Evolutionary conservation across 2,329 filamentous ascomycete genomes (phyloP).

Genomic region (Exserohilum turcica): DNA sequence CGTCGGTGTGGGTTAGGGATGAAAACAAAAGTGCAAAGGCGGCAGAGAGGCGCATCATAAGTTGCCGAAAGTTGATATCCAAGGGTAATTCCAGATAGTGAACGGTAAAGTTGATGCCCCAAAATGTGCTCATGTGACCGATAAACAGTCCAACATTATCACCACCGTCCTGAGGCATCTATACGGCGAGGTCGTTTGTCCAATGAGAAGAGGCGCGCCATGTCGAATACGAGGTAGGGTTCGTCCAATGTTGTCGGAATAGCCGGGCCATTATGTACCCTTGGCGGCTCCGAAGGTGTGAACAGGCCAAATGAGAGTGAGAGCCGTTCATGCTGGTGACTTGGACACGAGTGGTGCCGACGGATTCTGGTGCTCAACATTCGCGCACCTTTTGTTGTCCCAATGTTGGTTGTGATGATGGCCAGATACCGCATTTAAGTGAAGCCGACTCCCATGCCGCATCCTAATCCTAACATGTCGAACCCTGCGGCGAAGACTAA

Average conservation of each 20-base stretch:
- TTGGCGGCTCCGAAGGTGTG: neutral
- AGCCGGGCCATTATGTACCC: neutral
- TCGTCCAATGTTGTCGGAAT: neutral
- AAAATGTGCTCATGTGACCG: neutral
- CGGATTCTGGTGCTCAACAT: neutral
- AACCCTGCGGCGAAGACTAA: conserved; percentile 31
- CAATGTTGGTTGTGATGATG: conserved; percentile 6
- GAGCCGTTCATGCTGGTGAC: neutral
- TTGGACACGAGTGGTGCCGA: neutral
- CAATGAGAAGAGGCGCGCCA: neutral
- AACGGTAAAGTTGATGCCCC: neutral
- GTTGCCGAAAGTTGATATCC: neutral
- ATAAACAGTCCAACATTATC: neutral
- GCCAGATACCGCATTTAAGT: conserved; percentile 30
- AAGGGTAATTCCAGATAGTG: neutral
- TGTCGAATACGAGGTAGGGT: neutral
- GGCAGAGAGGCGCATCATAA: conserved; percentile 18
- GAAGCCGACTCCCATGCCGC: conserved; percentile 30
- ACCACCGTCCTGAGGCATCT: neutral
- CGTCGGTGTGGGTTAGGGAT: neutral
- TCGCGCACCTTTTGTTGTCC: conserved; percentile 1
- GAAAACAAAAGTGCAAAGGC: neutral
- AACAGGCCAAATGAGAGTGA: neutral
- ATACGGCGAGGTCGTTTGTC: neutral
- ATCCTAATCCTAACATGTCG: conserved; percentile 27